Base-by-base conservation (phyloP, 306 rosid genomes). In the Vigna unguiculata region DNA sequence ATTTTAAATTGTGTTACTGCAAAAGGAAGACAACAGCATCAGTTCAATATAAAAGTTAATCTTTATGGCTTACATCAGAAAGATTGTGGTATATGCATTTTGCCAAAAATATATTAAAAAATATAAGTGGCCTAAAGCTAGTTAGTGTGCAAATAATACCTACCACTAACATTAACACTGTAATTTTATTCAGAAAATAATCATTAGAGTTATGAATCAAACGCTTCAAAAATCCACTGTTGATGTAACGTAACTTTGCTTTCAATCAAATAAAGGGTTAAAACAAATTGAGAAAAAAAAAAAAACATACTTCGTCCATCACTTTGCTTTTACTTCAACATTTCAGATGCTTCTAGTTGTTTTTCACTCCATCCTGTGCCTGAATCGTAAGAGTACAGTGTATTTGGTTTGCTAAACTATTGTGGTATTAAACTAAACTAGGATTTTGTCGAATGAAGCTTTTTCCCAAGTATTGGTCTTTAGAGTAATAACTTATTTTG, bases 321-420 rank as follows among this genome's bases (percentile, higher is more conserved):
- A 11, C 69, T 63, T 63, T 2, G n/a, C 49, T 34, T 71, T 51
- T 52, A 53, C 76, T 71, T 71, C 65, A 53, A 12, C 49, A 41
- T 34, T 66, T 69, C 46, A 69, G 21, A 13, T 9, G 16, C 48
- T 43, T 43, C 15, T 43, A 43, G 13, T 38, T 20, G 60, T 20
- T 19, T 53, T 53, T 21, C 25, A 22, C 14, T 58, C 64, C 64
- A 14, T 24, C 38, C 19, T 9, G 40, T 45, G 72, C 7, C 40
- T 22, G 2, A 45, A 45, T 4, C 14, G 12, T 16, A 45, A 67
- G 16, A 21, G 6, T 4, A 41, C 4, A 3, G 5, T 41, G 14
- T 41, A 2, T 38, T 38, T 38, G 2, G 43, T 38, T 36, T 36
- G 40, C 40, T 36, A 7, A 1, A 36, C 8, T 6, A 36, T 38